Conservation (phyloP, 805 yeast species). For the Hemisphaericaspora nanyangensis region DNA sequence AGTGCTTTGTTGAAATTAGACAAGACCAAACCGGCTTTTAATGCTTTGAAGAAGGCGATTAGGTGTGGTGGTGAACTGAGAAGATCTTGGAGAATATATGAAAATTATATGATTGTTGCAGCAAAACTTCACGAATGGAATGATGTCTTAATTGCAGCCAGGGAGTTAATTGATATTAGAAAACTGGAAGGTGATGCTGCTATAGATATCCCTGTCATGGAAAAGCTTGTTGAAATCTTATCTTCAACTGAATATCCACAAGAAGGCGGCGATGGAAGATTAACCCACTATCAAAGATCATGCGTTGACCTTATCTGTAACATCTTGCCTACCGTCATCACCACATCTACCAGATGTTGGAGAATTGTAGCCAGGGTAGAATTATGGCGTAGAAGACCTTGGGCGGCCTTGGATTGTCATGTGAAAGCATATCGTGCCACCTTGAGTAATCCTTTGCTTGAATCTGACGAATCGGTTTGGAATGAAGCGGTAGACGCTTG, state of each 20-base stretch:
- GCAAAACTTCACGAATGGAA: slow-evolving; percentile 82
- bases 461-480: slow-evolving; percentile 62
- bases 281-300: slow-evolving; percentile 60
- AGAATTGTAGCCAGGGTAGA: slow-evolving; percentile 80
- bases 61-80: slow-evolving; percentile 60
- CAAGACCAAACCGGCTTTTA: slow-evolving; percentile 74
- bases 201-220: slow-evolving; percentile 72
- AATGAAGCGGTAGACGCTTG: slow-evolving; percentile 76
- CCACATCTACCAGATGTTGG: slow-evolving; percentile 71
- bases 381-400: slow-evolving; percentile 80
- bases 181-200: slow-evolving; percentile 49
- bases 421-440: slow-evolving; percentile 83
- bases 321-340: slow-evolving; percentile 63
- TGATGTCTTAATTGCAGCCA: slow-evolving; percentile 77
- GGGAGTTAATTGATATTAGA: slow-evolving; percentile 54
- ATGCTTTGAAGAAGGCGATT: slow-evolving; percentile 79
- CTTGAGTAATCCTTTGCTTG: slow-evolving; percentile 60
- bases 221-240: slow-evolving; percentile 65
- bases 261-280: slow-evolving; percentile 28
- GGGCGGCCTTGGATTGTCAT: slow-evolving; percentile 81
- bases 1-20: slow-evolving; percentile 65
- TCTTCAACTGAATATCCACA: slow-evolving; percentile 47
- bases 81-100: slow-evolving; percentile 87
- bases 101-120: slow-evolving; percentile 80
- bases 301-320: slow-evolving; percentile 72